Base-by-base conservation (phyloP, 192 early-diverging fungal species). In the Gaertneriomyces sp. region DNA sequence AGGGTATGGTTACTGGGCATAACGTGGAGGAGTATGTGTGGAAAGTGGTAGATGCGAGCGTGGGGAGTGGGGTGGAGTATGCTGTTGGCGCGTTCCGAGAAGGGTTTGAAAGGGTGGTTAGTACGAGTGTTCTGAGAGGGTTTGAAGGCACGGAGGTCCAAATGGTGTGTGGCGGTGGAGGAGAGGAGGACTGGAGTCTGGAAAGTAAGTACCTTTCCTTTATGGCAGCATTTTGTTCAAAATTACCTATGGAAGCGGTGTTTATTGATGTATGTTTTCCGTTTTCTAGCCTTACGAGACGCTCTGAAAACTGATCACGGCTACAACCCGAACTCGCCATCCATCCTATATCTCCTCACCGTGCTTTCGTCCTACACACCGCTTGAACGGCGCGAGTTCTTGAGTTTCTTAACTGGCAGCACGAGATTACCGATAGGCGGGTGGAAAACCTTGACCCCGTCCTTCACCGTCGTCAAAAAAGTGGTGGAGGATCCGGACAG, bases 351-450 rank as follows among this genome's bases (percentile, higher is more conserved):
- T 64, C 76, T 98, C 9, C 20, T 88, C 43, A 73, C 83, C 14
- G 79, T 92, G 46, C 81, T 98, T 81, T 80, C 81, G 4, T 79
- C 79, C 16, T 83, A 94, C 64, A 78, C 73, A 20, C 45, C 55
- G 10, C 64, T 64, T 0, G 85, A 91, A 61, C 77, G 89, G 43
- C 85, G 91, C n/a, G 78, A 76, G 45, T 95, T 98, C 61, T 73
- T 95, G 39, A 69, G 73, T 63, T 98, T 98, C 66, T 88, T 91
- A 25, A 98, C 95, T 2, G 95, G 95, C 6, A 87, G 90, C 25
- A 89, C 94, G 14, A 87, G 86, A 56, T 76, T 98, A 44, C 95
- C 95, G 8, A 85, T 96, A 56, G 94, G 94, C 55, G 94, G 94
- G 6, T 96, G 92, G 78, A 87, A 85, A 19, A 80, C 83, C 0